Evolutionary conservation across 2,329 filamentous ascomycete genomes (phyloP).

Genomic region (Pestalotiopsis fici): DNA sequence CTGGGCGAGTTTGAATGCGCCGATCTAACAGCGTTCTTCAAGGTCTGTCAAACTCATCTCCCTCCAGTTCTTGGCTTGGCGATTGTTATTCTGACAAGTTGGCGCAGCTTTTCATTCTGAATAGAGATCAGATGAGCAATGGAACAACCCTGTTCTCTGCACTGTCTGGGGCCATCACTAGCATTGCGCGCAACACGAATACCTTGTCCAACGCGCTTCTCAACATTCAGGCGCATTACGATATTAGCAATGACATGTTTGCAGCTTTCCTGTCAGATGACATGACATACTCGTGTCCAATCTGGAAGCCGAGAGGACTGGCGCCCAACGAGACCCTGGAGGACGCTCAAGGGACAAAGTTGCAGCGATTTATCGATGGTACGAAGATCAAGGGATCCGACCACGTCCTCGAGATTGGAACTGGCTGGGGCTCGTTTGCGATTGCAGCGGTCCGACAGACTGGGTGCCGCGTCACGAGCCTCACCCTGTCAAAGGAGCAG

Average conservation of each 20-base stretch:
- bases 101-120: slow-evolving; percentile 68
- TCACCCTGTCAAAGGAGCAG: slow-evolving; percentile 71
- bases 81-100: slow-evolving; percentile 25
- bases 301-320: slow-evolving; percentile 53
- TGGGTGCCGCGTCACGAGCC: slow-evolving; percentile 67
- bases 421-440: slow-evolving; percentile 75
- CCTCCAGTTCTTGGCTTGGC: not conserved
- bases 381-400: slow-evolving; percentile 64
- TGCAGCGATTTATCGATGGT: slow-evolving; percentile 66
- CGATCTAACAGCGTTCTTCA: slow-evolving; percentile 69
- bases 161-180: slow-evolving; percentile 57
- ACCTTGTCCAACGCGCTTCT: slow-evolving; percentile 59
- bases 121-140: slow-evolving; percentile 64
- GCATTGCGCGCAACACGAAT: slow-evolving; percentile 58
- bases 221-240: slow-evolving; percentile 74
- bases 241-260: slow-evolving; percentile 77
- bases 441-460: slow-evolving; percentile 68
- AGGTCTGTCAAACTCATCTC: slow-evolving; percentile 39
- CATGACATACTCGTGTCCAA: slow-evolving; percentile 76
- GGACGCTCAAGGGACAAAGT: slow-evolving; percentile 67
- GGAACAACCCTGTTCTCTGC: slow-evolving; percentile 64
- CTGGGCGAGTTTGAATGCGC: slow-evolving; percentile 68
- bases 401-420: slow-evolving; percentile 75
- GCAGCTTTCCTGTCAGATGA: slow-evolving; percentile 72
- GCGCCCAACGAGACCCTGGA: slow-evolving; percentile 59